These are phyloP conservation scores for Crithidia mellificae DNA, from an alignment of 208 protist genomes.

Conservation along the genomic window DNA sequence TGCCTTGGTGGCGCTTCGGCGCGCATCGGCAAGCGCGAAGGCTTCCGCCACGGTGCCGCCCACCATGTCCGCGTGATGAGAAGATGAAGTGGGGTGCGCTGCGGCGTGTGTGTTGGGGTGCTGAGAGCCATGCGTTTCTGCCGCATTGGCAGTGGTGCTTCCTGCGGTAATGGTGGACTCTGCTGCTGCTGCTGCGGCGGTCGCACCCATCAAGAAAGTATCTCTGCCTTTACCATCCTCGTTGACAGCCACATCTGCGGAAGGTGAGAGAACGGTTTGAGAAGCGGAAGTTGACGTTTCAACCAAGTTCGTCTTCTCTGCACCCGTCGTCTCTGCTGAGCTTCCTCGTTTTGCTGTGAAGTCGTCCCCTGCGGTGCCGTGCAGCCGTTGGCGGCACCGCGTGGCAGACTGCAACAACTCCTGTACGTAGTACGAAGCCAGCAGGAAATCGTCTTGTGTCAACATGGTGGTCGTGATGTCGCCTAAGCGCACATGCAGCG, in stretches of 20 bases:
- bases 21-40: slow-evolving; percentile 24
- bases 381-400: slow-evolving; percentile 30
- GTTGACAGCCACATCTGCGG: too few species aligned
- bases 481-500: slow-evolving; percentile 29
- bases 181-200: too few species aligned
- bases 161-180: too few species aligned
- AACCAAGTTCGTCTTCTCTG: too few species aligned
- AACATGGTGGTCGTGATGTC: slow-evolving; percentile 37
- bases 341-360: background rate
- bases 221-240: too few species aligned
- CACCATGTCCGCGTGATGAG: background rate
- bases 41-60: slow-evolving; percentile 24
- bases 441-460: slow-evolving; percentile 46
- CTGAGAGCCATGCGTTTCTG: too few species aligned
- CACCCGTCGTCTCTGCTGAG: background rate
- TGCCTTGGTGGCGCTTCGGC: background rate
- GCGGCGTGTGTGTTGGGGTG: too few species aligned
- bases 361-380: slow-evolving; percentile 1
- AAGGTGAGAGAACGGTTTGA: too few species aligned
- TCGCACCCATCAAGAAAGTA: too few species aligned
- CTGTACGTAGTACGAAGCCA: slow-evolving; percentile 33
- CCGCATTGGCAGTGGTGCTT: too few species aligned
- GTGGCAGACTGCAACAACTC: slow-evolving; percentile 23
- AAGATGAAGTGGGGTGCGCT: too few species aligned
- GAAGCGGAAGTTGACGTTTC: too few species aligned